Evolutionary conservation across 2,329 filamentous ascomycete genomes (phyloP).

Genomic region (Penicillium glabrum): DNA sequence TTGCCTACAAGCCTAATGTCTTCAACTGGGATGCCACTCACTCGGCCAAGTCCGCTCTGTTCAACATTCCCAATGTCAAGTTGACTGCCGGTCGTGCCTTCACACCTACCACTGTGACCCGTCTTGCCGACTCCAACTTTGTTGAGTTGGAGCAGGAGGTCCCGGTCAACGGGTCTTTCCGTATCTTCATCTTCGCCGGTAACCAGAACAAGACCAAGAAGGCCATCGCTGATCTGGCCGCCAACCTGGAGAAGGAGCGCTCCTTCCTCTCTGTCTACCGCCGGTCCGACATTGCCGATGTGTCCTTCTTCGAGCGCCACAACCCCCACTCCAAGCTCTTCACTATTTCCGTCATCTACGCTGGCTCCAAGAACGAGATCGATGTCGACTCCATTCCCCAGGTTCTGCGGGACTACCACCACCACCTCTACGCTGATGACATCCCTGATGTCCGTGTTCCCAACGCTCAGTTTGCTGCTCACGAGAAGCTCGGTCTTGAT

Average conservation of each 20-base stretch:
- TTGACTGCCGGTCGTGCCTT: constrained; percentile 74
- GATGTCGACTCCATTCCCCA: constrained; percentile 73
- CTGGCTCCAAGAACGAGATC: constrained; percentile 64
- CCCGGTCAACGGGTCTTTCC: constrained; percentile 83
- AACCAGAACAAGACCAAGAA: constrained; percentile 57
- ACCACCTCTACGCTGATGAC: constrained; percentile 86
- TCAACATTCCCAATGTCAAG: constrained; percentile 65
- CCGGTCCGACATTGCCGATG: constrained; percentile 59
- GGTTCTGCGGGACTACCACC: constrained; percentile 70
- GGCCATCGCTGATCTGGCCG: constrained; percentile 70
- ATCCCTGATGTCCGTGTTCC: constrained; percentile 70
- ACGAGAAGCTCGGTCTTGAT: constrained; percentile 82
- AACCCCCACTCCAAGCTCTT: constrained; percentile 84
- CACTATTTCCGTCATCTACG: constrained; percentile 75
- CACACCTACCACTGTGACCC: constrained; percentile 76
- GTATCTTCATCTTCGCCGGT: constrained; percentile 84
- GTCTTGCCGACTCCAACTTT: constrained; percentile 84
- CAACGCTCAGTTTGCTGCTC: constrained; percentile 69
- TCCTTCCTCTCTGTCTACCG: constrained; percentile 73
- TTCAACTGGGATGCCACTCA: constrained; percentile 81
- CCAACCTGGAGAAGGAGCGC: constrained; percentile 61
- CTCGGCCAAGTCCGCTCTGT: constrained; percentile 67
- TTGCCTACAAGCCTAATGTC: constrained; percentile 76
- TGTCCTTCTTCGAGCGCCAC: constrained; percentile 76
- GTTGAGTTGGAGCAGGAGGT: constrained; percentile 89